These are phyloP conservation scores for Neonectria neomacrospora DNA, from an alignment of 2,329 filamentous ascomycete genomes.

Conservation along the genomic window DNA sequence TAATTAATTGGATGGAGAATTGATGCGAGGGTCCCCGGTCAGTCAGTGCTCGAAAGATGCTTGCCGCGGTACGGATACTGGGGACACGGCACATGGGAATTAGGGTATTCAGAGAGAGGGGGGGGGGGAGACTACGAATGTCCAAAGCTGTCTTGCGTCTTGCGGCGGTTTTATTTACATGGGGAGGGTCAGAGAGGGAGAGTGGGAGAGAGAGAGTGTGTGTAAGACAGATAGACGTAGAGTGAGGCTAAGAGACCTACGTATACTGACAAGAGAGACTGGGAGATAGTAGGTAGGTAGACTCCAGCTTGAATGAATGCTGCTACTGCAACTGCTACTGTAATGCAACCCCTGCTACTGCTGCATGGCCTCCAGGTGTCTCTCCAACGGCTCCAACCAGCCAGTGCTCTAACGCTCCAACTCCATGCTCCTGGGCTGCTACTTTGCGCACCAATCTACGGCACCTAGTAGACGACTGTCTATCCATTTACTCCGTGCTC, in stretches of 20 bases:
- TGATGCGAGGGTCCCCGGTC: conserved; percentile 2
- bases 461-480: background rate
- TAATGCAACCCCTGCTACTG: background rate
- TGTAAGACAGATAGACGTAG: too few relatives aligned
- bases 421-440: background rate
- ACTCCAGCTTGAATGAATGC: background rate
- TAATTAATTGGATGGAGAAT: conserved; percentile 7
- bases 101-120: background rate
- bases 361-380: background rate
- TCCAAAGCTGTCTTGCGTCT: background rate
- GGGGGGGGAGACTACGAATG: background rate
- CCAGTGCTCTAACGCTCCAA: background rate
- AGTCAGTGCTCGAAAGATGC: background rate
- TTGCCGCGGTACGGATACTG: background rate
- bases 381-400: conserved; percentile 1
- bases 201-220: too few relatives aligned
- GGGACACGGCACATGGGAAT: background rate
- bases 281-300: background rate
- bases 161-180: too few relatives aligned
- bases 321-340: background rate
- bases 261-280: background rate
- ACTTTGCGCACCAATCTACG: conserved; percentile 1
- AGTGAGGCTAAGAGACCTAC: background rate
- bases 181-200: too few relatives aligned
- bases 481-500: background rate